A percentile compares a stretch with the other conserved stretches of the same genome.
Evolutionary conservation across 116 monocot genomes (phyloP).

Genomic region (Thalassia testudinum): DNA sequence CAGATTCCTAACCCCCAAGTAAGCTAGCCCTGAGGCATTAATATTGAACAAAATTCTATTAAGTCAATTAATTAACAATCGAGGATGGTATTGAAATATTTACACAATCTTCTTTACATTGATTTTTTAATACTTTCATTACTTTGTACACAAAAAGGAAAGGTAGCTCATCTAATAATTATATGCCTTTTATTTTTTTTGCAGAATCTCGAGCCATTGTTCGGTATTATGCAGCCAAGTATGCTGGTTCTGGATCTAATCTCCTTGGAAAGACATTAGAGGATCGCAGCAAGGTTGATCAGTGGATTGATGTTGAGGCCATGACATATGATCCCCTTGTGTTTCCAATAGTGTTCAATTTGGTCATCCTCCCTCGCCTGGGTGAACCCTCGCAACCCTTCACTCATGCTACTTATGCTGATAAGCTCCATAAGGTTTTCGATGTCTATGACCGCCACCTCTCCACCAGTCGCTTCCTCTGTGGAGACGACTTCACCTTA

Average conservation of each 20-base stretch:
- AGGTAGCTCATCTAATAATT: too few species aligned
- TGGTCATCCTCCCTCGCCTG: slow-evolving; percentile 12
- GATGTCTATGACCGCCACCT: slow-evolving; percentile 35
- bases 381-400: slow-evolving; percentile 5
- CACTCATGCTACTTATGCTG: background rate
- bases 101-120: too few species aligned
- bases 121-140: too few species aligned
- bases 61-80: too few species aligned
- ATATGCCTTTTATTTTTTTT: background rate
- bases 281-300: slow-evolving; percentile 18
- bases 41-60: too few species aligned
- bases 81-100: too few species aligned
- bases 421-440: slow-evolving; percentile 25
- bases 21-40: too few species aligned
- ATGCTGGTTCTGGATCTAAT: slow-evolving; percentile 6
- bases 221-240: slow-evolving; percentile 19
- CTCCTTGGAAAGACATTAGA: slow-evolving; percentile 18
- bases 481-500: slow-evolving; percentile 29
- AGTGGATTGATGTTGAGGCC: slow-evolving; percentile 37
- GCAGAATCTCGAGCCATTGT: slow-evolving; percentile 24
- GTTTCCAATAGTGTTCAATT: slow-evolving; percentile 26
- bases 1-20: too few species aligned
- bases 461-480: slow-evolving; percentile 22
- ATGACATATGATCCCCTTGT: slow-evolving; percentile 22
- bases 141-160: too few species aligned